These are phyloP conservation scores for Peterozyma toletana DNA, from an alignment of 805 yeast genomes.

Conservation along the genomic window DNA sequence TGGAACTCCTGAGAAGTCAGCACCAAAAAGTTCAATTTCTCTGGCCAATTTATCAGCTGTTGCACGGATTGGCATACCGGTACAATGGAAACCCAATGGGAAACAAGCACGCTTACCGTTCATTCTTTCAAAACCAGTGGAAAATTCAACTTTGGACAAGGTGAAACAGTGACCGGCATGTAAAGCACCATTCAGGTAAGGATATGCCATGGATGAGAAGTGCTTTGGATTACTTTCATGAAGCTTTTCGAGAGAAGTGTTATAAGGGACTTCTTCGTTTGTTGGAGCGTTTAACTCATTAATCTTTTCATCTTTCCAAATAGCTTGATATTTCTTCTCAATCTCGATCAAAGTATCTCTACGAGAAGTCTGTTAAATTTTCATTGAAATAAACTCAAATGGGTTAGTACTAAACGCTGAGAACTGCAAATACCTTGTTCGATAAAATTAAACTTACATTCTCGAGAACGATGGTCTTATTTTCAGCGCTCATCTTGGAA, in stretches of 20 bases:
- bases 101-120: conserved; percentile 85
- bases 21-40: conserved; percentile 88
- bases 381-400: conserved; percentile 1
- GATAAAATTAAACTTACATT: conserved; percentile 19
- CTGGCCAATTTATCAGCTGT: conserved; percentile 92
- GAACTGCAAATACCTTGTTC: neutral
- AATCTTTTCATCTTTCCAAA: conserved; percentile 81
- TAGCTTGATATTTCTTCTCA: conserved; percentile 80
- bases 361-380: conserved; percentile 62
- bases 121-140: conserved; percentile 92
- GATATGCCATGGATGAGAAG: conserved; percentile 94
- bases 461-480: conserved; percentile 32
- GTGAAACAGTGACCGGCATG: conserved; percentile 98
- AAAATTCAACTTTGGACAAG: conserved; percentile 86
- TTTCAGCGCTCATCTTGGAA: conserved; percentile 15
- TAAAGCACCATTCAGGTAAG: conserved; percentile 97
- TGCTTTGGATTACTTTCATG: conserved; percentile 78
- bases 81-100: conserved; percentile 98
- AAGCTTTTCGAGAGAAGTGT: conserved; percentile 57
- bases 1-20: conserved; percentile 65
- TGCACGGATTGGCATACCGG: conserved; percentile 97
- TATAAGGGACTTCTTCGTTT: conserved; percentile 50
- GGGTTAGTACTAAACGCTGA: neutral
- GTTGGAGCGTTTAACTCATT: conserved; percentile 89
- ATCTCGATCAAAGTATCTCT: conserved; percentile 88